Conservation (phyloP, 139 green algal genomes). For the Coelastrella sp. region DNA sequence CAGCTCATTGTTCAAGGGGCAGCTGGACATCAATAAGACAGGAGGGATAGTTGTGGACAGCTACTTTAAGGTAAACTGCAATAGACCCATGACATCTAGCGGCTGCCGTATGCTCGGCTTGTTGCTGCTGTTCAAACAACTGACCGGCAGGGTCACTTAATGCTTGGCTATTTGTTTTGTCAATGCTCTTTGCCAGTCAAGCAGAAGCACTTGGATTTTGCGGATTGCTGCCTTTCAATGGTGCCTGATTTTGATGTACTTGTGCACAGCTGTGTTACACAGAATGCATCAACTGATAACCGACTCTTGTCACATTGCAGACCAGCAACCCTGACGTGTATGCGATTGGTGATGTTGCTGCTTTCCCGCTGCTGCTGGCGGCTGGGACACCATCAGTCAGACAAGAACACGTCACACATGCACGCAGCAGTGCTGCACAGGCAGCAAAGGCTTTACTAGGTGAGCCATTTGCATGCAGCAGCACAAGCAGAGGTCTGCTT, state of each 20-base stretch:
- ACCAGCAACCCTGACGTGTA: conserved; percentile 85
- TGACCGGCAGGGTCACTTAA: background rate
- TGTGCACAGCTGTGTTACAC: background rate
- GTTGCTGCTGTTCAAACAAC: background rate
- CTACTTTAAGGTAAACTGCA: conserved; percentile 68
- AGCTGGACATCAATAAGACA: conserved; percentile 74
- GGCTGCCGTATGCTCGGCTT: background rate
- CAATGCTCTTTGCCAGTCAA: too few relatives aligned
- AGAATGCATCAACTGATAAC: too few relatives aligned
- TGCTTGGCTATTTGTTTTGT: background rate
- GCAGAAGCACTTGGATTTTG: background rate
- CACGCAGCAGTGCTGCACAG: conserved; percentile 64
- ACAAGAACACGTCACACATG: conserved; percentile 90
- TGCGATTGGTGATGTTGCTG: conserved; percentile 92
- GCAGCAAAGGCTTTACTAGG: conserved; percentile 65
- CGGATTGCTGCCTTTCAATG: background rate
- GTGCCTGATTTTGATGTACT: background rate
- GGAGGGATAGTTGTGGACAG: conserved; percentile 88
- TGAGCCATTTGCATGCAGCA: background rate
- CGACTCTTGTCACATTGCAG: conserved; percentile 28
- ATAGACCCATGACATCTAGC: background rate
- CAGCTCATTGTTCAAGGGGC: conserved; percentile 57
- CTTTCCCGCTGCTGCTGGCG: conserved; percentile 80
- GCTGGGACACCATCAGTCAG: conserved; percentile 67
- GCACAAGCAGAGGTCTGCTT: background rate